These are phyloP conservation scores for Penicillium sp. DNA, from an alignment of 2,329 filamentous ascomycete species.

Conservation along the genomic window DNA sequence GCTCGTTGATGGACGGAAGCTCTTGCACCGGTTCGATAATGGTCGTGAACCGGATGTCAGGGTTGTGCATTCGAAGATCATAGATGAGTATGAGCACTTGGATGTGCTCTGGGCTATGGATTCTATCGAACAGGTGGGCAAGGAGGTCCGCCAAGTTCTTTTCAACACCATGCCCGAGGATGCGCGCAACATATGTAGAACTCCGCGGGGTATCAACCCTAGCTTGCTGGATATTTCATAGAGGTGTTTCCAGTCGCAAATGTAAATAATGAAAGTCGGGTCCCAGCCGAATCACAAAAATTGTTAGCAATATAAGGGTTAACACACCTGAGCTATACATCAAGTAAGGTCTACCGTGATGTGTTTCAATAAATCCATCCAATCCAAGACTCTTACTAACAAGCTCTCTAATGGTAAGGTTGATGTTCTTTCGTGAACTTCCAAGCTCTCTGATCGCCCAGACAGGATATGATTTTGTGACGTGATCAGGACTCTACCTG, in stretches of 20 bases:
- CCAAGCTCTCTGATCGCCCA: too few species aligned
- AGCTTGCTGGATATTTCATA: conserved; percentile 1
- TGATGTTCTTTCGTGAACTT: too few species aligned
- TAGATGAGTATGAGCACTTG: conserved; percentile 87
- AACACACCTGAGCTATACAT: too few species aligned
- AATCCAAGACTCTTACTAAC: too few species aligned
- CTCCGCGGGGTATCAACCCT: conserved; percentile 52
- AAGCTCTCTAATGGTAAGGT: too few species aligned
- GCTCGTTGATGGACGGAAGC: conserved; percentile 74
- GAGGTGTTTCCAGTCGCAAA: background rate
- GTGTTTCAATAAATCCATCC: too few species aligned
- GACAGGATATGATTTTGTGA: too few species aligned
- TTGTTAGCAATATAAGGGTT: background rate
- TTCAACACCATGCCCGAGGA: conserved; percentile 69
- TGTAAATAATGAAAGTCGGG: background rate
- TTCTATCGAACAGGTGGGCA: conserved; percentile 75
- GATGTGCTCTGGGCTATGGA: conserved; percentile 97
- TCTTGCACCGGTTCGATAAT: conserved; percentile 71
- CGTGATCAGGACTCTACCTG: too few species aligned
- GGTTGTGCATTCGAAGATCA: conserved; percentile 77
- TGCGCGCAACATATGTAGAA: conserved; percentile 59
- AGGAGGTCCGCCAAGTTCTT: conserved; percentile 74
- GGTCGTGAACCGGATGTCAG: conserved; percentile 78
- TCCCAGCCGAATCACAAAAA: background rate
- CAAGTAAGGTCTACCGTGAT: too few species aligned